Evolutionary conservation across 2,329 filamentous ascomycete species (phyloP).

Genomic region (Trichophyton schoenleinii): DNA sequence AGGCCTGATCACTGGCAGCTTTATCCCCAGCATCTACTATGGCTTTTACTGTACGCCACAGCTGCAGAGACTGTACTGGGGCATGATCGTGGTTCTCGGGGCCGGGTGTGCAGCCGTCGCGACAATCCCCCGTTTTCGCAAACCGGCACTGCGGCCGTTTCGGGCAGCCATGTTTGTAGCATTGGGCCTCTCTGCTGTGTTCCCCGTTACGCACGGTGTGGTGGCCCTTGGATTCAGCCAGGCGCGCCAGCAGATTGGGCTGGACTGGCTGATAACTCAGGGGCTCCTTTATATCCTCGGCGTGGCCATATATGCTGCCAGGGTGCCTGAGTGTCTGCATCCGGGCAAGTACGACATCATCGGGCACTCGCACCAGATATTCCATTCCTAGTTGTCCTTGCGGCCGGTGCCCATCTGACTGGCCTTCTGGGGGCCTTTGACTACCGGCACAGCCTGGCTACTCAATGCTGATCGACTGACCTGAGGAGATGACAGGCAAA

Average conservation of each 20-base stretch:
- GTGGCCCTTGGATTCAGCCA: conserved; percentile 52
- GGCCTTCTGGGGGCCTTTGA: conserved; percentile 78
- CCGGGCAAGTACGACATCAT: conserved; percentile 80
- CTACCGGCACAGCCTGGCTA: conserved; percentile 56
- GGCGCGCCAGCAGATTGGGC: conserved; percentile 60
- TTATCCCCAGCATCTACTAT: conserved; percentile 78
- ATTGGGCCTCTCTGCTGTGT: conserved; percentile 69
- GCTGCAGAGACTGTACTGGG: conserved; percentile 60
- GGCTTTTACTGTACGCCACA: conserved; percentile 60
- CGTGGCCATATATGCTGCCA: conserved; percentile 69
- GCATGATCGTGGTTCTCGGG: conserved; percentile 65
- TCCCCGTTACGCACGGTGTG: conserved; percentile 71
- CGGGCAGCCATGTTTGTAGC: conserved; percentile 80
- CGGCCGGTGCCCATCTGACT: conserved; percentile 67
- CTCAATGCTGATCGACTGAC: conserved; percentile 30
- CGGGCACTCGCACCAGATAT: conserved; percentile 91
- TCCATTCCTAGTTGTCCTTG: conserved; percentile 80
- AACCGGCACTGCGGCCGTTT: conserved; percentile 70
- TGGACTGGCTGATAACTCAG: conserved; percentile 68
- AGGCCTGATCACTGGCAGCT: conserved; percentile 78
- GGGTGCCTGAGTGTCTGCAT: conserved; percentile 67
- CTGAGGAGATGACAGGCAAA: too few relatives aligned
- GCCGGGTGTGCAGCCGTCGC: conserved; percentile 64
- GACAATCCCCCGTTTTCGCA: conserved; percentile 70
- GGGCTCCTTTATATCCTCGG: conserved; percentile 76